phyloP scores from a whole-genome alignment of 202 grass and related monocot genomes.

The Dendrocalamus latiflorus region DNA sequence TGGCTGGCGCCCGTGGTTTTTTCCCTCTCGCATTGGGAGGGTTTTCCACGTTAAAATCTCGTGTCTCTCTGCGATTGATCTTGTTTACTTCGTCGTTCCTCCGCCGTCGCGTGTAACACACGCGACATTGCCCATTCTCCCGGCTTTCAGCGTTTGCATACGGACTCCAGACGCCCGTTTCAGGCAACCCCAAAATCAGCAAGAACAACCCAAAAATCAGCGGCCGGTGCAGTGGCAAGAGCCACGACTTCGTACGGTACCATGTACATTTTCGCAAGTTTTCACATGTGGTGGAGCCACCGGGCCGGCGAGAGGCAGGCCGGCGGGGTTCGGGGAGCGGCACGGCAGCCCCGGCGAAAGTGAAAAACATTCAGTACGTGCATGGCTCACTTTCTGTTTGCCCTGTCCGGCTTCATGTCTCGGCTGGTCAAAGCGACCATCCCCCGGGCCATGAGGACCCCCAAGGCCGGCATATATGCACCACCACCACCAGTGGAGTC shows the following conservation, averaged over 20 bases:
- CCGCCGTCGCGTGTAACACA: too few relatives aligned
- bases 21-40: too few relatives aligned
- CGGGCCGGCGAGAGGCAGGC: not conserved
- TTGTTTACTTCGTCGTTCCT: too few relatives aligned
- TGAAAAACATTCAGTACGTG: slow-evolving; percentile 3
- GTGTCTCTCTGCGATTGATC: too few relatives aligned
- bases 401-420: slow-evolving; percentile 5
- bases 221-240: not conserved
- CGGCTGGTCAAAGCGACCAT: not conserved
- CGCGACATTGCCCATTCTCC: too few relatives aligned
- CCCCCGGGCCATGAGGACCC: too few relatives aligned
- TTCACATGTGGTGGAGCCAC: not conserved
- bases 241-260: not conserved
- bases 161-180: too few relatives aligned
- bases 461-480: too few relatives aligned
- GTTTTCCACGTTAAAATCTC: too few relatives aligned
- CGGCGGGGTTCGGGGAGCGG: not conserved
- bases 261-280: not conserved
- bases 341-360: slow-evolving; percentile 3
- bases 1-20: too few relatives aligned
- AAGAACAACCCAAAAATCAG: not conserved
- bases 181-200: too few relatives aligned
- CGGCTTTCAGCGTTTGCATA: too few relatives aligned
- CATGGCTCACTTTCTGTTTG: slow-evolving; percentile 27
- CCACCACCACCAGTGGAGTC: not conserved